Evolutionary conservation across 495 filamentous ascomycete species (phyloP), one percentile per base, ranked within the genome.

Genomic region (Talaromyces wortmannii): DNA sequence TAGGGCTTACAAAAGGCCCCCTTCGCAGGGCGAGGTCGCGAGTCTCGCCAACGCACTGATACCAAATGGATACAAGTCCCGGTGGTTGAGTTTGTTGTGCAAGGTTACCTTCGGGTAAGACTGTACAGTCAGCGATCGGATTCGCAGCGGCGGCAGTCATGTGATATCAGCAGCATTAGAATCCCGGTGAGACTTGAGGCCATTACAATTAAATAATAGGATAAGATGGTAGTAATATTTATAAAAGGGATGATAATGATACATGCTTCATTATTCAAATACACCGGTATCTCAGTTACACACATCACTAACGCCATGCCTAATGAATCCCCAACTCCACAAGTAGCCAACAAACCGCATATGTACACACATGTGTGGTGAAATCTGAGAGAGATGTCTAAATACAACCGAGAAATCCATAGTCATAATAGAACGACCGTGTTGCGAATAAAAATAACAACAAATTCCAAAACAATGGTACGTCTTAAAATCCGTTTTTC

Each of bases 291-390:
- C 50, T 17, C 36, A 52, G 16, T 33, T 44, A 52, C 18, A 30
- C 29, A 31, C n/a, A 43, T 40, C 50, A 52, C 36, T 17, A 44
- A 6, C 50, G 50, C 50, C 50, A 50, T 50, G 48, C 48, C 48
- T 50, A 40, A 52, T 42, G 12, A 40, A 40, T 40, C 36, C 8
- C 36, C 8, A 40, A 40, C 36, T 13, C 36, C 36, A 2, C 36
- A 40, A 40, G 5, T 40, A 40, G 8, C 36, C 8, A 40, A 40
- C 13, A 40, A 8, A 15, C 44, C 44, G 15, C 44, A 8, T 52
- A 45, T 42, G 16, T 52, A 52, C 33, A 52, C 43, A 17, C 18
- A 52, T 5, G 23, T 42, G 42, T 18, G 42, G 15, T 52, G n/a
- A 23, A 30, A 45, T 31, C 32, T 2, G 42, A 31, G 2, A 6